Percentiles rank a stretch among this genome's conserved stretches.
phyloP scores from a whole-genome alignment of 2,329 filamentous ascomycete genomes.

The Amauroascus niger region DNA sequence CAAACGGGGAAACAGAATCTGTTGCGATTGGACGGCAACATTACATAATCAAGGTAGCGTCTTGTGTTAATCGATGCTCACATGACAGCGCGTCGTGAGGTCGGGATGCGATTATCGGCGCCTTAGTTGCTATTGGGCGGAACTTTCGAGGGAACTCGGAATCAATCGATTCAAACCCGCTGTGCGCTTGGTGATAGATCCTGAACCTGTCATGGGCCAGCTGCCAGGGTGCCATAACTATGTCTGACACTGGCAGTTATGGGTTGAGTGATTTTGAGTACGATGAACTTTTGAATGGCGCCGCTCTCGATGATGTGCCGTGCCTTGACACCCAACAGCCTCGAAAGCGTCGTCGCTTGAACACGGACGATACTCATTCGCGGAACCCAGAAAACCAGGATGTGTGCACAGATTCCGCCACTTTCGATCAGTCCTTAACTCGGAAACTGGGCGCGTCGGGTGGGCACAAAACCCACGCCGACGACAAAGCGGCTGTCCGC shows the following conservation, averaged over 20 bases:
- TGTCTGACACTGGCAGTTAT: slow-evolving; percentile 24
- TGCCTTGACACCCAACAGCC: slow-evolving; percentile 21
- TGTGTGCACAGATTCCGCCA: neutral
- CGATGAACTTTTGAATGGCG: slow-evolving; percentile 13
- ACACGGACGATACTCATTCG: neutral
- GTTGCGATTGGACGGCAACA: too few species aligned
- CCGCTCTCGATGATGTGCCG: neutral
- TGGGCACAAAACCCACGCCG: neutral
- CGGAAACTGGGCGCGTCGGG: neutral
- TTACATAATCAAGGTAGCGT: neutral
- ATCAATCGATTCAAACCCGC: too few species aligned
- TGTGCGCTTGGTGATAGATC: too few species aligned
- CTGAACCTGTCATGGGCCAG: neutral
- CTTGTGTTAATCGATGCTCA: neutral
- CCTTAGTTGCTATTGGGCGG: neutral
- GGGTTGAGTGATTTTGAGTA: slow-evolving; percentile 27
- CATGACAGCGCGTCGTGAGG: neutral
- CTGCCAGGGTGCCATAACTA: slow-evolving; percentile 16
- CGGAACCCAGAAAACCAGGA: neutral
- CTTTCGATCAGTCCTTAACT: neutral
- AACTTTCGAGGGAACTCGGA: too few species aligned
- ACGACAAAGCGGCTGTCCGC: slow-evolving; percentile 19
- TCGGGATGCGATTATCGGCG: too few species aligned
- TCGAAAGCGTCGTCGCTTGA: slow-evolving; percentile 30
- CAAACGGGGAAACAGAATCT: too few species aligned